Evolutionary conservation across 208 protist genomes (phyloP).

Genomic region (Phytomonas francai): DNA sequence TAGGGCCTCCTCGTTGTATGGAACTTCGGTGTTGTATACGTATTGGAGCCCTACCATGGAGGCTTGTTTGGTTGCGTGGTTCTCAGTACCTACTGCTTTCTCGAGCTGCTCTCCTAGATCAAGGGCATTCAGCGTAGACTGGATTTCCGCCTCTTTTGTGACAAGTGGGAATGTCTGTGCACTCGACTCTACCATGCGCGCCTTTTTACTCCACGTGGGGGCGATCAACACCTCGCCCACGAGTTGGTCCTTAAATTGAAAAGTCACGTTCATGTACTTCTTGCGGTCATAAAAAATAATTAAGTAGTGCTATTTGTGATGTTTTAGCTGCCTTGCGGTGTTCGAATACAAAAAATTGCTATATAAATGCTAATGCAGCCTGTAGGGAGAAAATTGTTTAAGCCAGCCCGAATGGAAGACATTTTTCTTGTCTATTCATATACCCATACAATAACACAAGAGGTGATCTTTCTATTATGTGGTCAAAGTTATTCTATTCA

Average conservation of each 20-base stretch:
- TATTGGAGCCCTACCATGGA: slow-evolving; percentile 73
- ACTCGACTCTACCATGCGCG: slow-evolving; percentile 17
- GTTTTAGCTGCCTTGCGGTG: neutral
- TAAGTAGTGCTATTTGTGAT: neutral
- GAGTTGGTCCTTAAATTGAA: slow-evolving; percentile 70
- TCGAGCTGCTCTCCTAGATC: slow-evolving; percentile 45
- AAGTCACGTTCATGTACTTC: slow-evolving; percentile 33
- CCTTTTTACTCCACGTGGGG: slow-evolving; percentile 50
- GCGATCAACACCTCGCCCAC: slow-evolving; percentile 65
- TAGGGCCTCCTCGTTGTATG: slow-evolving; percentile 49
- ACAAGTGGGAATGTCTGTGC: slow-evolving; percentile 46
- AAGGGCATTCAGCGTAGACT: slow-evolving; percentile 65
- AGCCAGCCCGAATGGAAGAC: slow-evolving; percentile 5
- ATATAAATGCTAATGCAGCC: slow-evolving; percentile 8
- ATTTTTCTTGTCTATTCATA: neutral
- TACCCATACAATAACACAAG: neutral
- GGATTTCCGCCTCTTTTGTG: slow-evolving; percentile 27
- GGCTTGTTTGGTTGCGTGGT: slow-evolving; percentile 31
- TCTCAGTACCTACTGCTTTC: slow-evolving; percentile 55
- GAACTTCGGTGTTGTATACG: slow-evolving; percentile 45
- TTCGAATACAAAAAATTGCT: neutral
- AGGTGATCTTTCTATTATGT: neutral
- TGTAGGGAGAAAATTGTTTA: neutral
- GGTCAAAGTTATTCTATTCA: neutral
- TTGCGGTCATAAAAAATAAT: neutral